Conservation (phyloP, 495 filamentous ascomycete genomes). For the Daldinia bambusicola region DNA sequence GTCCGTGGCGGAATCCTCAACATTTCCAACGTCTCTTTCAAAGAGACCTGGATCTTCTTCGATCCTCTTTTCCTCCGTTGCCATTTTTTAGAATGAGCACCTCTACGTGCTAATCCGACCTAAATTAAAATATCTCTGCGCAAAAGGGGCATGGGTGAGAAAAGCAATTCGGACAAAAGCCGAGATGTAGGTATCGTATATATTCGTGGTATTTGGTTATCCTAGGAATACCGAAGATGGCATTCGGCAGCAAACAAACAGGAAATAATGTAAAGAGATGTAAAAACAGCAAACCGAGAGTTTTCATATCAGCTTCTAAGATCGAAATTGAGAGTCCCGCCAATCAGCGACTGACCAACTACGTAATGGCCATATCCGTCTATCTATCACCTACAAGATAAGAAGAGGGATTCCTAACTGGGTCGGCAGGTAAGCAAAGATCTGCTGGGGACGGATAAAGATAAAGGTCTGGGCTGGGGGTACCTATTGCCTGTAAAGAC, state of each 20-base stretch:
- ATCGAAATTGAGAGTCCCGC: not conserved
- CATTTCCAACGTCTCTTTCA: slow-evolving; percentile 34
- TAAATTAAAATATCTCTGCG: not conserved
- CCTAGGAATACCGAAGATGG: not conserved
- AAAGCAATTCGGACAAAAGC: not conserved
- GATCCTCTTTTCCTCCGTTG: slow-evolving; percentile 21
- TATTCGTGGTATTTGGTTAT: not conserved
- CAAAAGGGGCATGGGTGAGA: not conserved
- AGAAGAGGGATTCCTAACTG: slow-evolving; percentile 28
- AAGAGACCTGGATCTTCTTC: slow-evolving; percentile 23
- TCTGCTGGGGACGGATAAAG: not conserved
- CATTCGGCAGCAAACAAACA: not conserved
- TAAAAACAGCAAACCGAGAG: not conserved
- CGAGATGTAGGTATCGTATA: not conserved
- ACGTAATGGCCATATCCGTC: slow-evolving; percentile 18
- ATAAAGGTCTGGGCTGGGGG: slow-evolving; percentile 3
- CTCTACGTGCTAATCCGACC: not conserved
- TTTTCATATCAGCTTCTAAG: slow-evolving; percentile 3
- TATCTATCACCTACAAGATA: slow-evolving; percentile 13
- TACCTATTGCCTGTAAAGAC: slow-evolving; percentile 16
- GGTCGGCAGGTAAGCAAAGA: slow-evolving; percentile 28
- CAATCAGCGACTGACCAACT: slow-evolving; percentile 13
- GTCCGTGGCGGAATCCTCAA: slow-evolving; percentile 23
- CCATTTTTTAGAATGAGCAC: slow-evolving; percentile 14
- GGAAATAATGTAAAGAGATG: not conserved